Evolutionary conservation across 2,329 filamentous ascomycete species (phyloP), one percentile per base, ranked within the genome.

Genomic region (Trichoderma pleuroti): DNA sequence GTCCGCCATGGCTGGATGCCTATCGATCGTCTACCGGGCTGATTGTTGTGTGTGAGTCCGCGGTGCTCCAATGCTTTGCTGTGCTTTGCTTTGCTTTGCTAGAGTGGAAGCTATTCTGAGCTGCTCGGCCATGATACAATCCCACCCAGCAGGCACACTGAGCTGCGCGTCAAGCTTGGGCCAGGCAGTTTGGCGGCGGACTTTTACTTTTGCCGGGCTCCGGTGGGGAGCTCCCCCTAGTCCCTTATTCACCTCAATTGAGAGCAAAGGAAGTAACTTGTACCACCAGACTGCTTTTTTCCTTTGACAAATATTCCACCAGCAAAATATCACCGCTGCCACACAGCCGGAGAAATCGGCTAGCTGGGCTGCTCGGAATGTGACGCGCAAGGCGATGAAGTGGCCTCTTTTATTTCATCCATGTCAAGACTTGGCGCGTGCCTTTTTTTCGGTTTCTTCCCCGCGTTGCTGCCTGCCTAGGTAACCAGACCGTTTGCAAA

Each of bases 1-100:
- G 84, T 99, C 96, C 80, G 96, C 95, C 95, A 99, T 99, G 81
- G 75, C 86, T 79, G 77, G 73, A 74, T 65, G 32, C 72, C 52
- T 68, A 73, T 36, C 68, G 56, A 39, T 49, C 21, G 60, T 46
- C 12, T 49, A 42, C 30, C 28, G 8, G 65, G 56, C 63, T 26
- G 39, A 26, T 49, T 70, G 67, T 67, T 71, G 11, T 2, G 14
- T 14, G 12, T 39, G 24, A 42, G 42, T 28, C 30, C 57, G 71
- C 68, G 71, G 72, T 59, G 73, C 73, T 76, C 74, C 74, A 76
- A 76, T 73, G 69, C 72, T 72, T 71, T 46, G 54, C 71, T 72
- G 72, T 46, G 54, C 39, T 42, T 71, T 46, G 54, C 71, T 72
- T 72, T 46, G 54, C 39, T 42, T n/a, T 42, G 18, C 36, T 24